Percentiles rank a stretch among this genome's conserved stretches.
Conservation (phyloP, 1,284 basidiomycete species). For the Sanghuangporus sanghuang region DNA sequence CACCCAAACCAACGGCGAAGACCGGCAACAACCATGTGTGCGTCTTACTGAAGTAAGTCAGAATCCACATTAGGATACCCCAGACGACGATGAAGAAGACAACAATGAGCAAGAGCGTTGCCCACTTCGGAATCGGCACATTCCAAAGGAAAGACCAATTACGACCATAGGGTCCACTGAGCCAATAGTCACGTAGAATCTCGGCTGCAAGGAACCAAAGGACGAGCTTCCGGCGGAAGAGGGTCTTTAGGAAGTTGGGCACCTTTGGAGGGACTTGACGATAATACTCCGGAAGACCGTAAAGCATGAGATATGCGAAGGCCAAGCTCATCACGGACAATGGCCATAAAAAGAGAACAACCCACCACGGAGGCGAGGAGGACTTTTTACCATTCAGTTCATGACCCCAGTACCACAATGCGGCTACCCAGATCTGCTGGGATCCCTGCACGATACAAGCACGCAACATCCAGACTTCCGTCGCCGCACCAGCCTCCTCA, state of each 20-base stretch:
- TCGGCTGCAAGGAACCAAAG: constrained; percentile 91
- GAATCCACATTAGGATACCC: constrained; percentile 65
- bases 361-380: constrained; percentile 72
- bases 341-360: constrained; percentile 81
- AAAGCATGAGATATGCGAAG: constrained; percentile 79
- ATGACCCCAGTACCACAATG: constrained; percentile 92
- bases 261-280: constrained; percentile 89
- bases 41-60: constrained; percentile 85
- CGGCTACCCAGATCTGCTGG: constrained; percentile 91
- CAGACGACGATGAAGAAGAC: constrained; percentile 85
- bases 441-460: constrained; percentile 90
- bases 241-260: constrained; percentile 82
- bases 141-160: constrained; percentile 93
- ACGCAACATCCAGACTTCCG: constrained; percentile 86
- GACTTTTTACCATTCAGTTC: constrained; percentile 55
- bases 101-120: constrained; percentile 73
- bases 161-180: constrained; percentile 88
- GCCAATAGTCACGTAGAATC: constrained; percentile 87
- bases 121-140: constrained; percentile 78
- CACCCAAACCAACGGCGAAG: constrained; percentile 89
- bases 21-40: constrained; percentile 93
- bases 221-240: constrained; percentile 85
- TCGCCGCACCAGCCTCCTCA: constrained; percentile 91
- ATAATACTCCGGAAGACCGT: constrained; percentile 84
- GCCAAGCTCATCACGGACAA: constrained; percentile 65